Evolutionary conservation across 805 yeast genomes (phyloP).

Genomic region (Tetrapisispora fleetii): DNA sequence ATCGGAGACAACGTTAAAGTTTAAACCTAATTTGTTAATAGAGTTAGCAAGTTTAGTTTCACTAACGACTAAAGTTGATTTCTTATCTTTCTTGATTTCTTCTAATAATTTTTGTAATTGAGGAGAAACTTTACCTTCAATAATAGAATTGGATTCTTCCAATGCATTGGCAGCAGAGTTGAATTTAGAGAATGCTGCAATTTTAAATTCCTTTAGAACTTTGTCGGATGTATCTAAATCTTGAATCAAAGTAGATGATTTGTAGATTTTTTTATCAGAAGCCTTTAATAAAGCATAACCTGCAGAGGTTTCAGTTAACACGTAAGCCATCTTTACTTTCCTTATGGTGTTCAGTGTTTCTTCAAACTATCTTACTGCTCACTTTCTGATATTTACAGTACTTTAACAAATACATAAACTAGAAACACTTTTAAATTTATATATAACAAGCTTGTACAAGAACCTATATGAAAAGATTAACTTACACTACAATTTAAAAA

Average conservation of each 20-base stretch:
- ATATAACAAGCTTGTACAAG: background rate
- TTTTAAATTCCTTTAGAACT: slow-evolving; percentile 82
- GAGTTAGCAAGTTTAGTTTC: slow-evolving; percentile 95
- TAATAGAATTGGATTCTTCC: slow-evolving; percentile 85
- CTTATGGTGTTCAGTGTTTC: background rate
- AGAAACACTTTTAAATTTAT: background rate
- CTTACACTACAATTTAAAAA: too few species aligned
- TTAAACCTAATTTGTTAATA: slow-evolving; percentile 85
- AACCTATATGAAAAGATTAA: too few species aligned
- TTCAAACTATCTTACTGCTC: background rate
- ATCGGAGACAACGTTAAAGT: slow-evolving; percentile 84
- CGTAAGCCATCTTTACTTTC: slow-evolving; percentile 55
- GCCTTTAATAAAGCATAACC: slow-evolving; percentile 98
- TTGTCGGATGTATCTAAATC: slow-evolving; percentile 77
- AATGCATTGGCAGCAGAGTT: slow-evolving; percentile 90
- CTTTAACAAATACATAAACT: background rate
- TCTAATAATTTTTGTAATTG: slow-evolving; percentile 70
- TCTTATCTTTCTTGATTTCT: slow-evolving; percentile 69
- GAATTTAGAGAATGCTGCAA: slow-evolving; percentile 92
- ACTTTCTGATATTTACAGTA: background rate
- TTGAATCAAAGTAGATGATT: slow-evolving; percentile 60
- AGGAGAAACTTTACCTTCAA: slow-evolving; percentile 88
- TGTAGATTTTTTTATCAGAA: slow-evolving; percentile 93
- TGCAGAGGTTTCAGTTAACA: slow-evolving; percentile 95
- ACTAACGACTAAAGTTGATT: slow-evolving; percentile 78